Base-by-base conservation (phyloP, 176 grass and related monocot genomes). In the Cocos nucifera region DNA sequence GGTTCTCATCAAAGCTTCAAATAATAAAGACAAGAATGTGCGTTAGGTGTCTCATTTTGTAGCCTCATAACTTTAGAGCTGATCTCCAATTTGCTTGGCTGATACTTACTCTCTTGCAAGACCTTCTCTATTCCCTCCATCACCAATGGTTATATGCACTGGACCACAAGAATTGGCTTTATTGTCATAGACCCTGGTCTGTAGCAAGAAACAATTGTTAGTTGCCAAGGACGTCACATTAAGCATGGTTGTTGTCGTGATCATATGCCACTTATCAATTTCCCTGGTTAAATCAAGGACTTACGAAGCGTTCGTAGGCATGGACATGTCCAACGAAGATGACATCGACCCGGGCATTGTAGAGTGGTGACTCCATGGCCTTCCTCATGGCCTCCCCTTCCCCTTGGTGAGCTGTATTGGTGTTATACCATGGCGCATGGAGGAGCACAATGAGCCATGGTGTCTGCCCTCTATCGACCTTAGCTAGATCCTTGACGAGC, bases 121-220 rank as follows among this genome's bases (percentile, higher is more conserved):
- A n/a, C 92, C 92, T 84, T 97, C 92, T 56, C 92, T 85, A 65
- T 97, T 97, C 28, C 92, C 92, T 56, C 92, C 92, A 28, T 97
- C 92, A 16, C 87, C 92, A 27, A 97, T 97, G 62, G 92, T 97
- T 63, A 91, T 82, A 57, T 97, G 69, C 71, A 87, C 78, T 0
- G 92, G 92, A 17, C 80, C 87, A 0, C 92, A 96, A 17, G 65
- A 56, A 73, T 88, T 74, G 1, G 78, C 78, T 50, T 80, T 63
- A 59, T 82, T 70, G 69, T 88, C 50, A 8, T 97, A 88, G 16
- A 90, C 60, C 78, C 92, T 91, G 19, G 57, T 73, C 92, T 96
- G 65, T 55, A 59, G 17, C 44, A 49, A 6, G 17, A 65, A 22
- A 30, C 6, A 44, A 3, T 14, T 12, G 35, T 44, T 14, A 44